Conservation (phyloP, 2,329 filamentous ascomycete genomes). For the Botrytis fabae region DNA sequence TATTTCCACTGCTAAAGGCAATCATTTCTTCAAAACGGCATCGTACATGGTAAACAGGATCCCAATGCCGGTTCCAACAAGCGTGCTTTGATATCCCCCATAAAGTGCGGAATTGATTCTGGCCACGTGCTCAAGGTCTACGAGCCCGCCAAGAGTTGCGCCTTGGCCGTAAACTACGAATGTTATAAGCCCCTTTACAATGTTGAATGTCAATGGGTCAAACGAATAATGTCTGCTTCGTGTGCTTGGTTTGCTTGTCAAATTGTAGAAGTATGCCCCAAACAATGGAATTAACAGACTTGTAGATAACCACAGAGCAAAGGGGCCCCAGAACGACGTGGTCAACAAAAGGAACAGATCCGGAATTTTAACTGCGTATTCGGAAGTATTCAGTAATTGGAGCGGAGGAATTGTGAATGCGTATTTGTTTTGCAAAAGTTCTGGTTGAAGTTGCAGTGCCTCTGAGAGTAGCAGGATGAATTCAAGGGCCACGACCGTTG, state of each 20-base stretch:
- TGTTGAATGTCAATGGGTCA: conserved; percentile 88
- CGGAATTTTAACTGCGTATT: conserved; percentile 67
- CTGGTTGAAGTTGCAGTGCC: conserved; percentile 65
- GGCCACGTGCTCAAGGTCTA: conserved; percentile 59
- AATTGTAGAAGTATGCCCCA: conserved; percentile 87
- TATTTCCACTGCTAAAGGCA: not conserved
- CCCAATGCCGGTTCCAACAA: conserved; percentile 68
- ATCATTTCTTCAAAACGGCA: conserved; percentile 68
- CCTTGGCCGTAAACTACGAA: conserved; percentile 77
- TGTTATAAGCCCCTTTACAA: conserved; percentile 78
- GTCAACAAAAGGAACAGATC: conserved; percentile 80
- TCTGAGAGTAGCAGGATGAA: conserved; percentile 69
- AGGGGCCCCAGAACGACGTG: conserved; percentile 79
- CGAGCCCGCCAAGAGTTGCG: conserved; percentile 60
- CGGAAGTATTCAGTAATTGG: conserved; percentile 53
- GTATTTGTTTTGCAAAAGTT: conserved; percentile 70
- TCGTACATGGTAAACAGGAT: conserved; percentile 73
- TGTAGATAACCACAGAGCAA: conserved; percentile 73
- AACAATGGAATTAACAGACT: conserved; percentile 68
- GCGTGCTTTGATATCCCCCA: conserved; percentile 68
- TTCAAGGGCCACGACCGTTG: conserved; percentile 71
- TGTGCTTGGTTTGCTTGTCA: conserved; percentile 57
- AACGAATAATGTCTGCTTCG: conserved; percentile 57
- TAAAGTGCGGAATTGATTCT: conserved; percentile 67
- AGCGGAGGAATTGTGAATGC: conserved; percentile 71